Evolutionary conservation across 305 asterid species (phyloP).

Genomic region (Fraxinus floribunda): DNA sequence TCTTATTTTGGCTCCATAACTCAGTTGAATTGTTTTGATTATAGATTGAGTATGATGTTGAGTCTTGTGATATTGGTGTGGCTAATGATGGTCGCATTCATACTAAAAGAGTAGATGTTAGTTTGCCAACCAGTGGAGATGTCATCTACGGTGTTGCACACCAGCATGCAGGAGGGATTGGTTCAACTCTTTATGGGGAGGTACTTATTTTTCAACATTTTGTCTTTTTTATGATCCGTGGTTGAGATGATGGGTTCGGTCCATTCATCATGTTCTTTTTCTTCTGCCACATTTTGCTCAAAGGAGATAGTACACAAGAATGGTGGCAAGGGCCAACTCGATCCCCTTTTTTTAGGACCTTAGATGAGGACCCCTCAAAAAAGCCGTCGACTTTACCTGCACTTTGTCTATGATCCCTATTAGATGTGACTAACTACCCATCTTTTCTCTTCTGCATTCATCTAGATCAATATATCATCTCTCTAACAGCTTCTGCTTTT

Average conservation of each 20-base stretch:
- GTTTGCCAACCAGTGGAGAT: slow-evolving; percentile 46
- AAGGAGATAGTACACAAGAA: not conserved
- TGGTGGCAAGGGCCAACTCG: not conserved
- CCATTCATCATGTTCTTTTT: not conserved
- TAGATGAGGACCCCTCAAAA: not conserved
- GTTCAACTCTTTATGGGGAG: slow-evolving; percentile 48
- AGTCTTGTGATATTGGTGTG: slow-evolving; percentile 25
- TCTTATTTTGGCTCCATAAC: not conserved
- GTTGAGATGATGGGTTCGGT: not conserved
- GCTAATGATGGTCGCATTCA: slow-evolving; percentile 30
- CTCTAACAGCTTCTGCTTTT: not conserved
- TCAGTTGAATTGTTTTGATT: slow-evolving; percentile 9
- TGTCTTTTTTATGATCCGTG: not conserved
- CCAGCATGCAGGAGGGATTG: slow-evolving; percentile 43
- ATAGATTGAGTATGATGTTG: slow-evolving; percentile 45
- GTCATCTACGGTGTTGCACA: slow-evolving; percentile 48
- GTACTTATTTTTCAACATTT: slow-evolving; percentile 18
- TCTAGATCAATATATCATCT: not conserved
- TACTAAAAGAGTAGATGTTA: slow-evolving; percentile 29
- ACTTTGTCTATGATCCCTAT: not conserved
- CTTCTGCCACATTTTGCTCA: not conserved
- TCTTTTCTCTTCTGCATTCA: not conserved
- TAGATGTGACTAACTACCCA: not conserved
- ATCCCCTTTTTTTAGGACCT: not conserved
- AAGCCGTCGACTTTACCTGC: not conserved